Evolutionary conservation across 1,284 basidiomycete species (phyloP).

Genomic region (Cutaneotrichosporon mucoides): DNA sequence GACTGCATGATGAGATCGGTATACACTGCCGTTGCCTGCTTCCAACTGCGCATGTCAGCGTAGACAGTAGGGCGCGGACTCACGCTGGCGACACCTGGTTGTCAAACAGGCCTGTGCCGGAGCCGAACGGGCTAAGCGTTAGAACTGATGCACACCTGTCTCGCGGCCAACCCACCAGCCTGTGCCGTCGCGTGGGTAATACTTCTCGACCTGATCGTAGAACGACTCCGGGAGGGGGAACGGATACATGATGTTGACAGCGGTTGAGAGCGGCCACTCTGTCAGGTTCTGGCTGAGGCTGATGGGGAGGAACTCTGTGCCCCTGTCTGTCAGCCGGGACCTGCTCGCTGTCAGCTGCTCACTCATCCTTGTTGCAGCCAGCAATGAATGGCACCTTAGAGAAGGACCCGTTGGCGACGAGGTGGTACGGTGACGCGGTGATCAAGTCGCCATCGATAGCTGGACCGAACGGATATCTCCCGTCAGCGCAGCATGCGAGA

Average conservation of each 20-base stretch:
- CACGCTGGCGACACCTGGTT: neutral
- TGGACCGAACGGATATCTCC: conserved; percentile 17
- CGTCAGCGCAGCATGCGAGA: too few species aligned
- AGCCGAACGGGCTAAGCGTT: conserved; percentile 30
- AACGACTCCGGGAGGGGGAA: neutral
- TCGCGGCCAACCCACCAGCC: neutral
- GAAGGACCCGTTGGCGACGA: conserved; percentile 36
- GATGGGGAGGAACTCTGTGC: neutral
- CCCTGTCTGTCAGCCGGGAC: conserved; percentile 9
- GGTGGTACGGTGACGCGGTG: conserved; percentile 32
- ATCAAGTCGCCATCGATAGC: conserved; percentile 45
- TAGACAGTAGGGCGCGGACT: neutral
- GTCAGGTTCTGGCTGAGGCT: conserved; percentile 1
- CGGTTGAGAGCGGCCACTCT: neutral
- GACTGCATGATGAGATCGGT: conserved; percentile 35
- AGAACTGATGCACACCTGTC: too few species aligned
- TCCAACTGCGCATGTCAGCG: conserved; percentile 18
- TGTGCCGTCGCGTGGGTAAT: conserved; percentile 1
- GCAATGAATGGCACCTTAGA: conserved; percentile 45
- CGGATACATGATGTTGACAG: neutral
- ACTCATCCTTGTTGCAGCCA: conserved; percentile 43
- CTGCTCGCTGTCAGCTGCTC: neutral
- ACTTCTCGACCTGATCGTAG: neutral
- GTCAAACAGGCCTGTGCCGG: conserved; percentile 40
- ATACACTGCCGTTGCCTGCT: conserved; percentile 28